Conservation (phyloP, 176 grass and related monocot genomes). For the Chrysopogon serrulatus region DNA sequence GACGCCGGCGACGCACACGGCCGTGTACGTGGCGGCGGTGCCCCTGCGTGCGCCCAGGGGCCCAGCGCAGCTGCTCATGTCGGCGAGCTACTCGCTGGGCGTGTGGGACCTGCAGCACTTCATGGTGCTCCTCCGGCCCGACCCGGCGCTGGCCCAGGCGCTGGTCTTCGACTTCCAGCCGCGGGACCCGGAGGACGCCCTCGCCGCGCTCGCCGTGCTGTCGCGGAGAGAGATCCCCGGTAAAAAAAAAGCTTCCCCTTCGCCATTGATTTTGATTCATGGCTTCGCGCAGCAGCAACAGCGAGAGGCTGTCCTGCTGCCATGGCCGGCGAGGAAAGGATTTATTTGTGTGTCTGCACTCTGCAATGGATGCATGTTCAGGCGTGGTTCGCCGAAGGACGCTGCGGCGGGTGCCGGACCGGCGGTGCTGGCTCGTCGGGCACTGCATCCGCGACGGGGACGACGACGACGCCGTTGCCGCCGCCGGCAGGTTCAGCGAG, state of each 20-base stretch:
- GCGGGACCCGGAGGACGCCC: constrained; percentile 60
- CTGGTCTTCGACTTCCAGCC: constrained; percentile 84
- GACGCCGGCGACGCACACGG: background rate
- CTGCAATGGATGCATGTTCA: constrained; percentile 2
- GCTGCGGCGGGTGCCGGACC: constrained; percentile 47
- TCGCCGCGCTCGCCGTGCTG: constrained; percentile 45
- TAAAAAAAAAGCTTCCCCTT: background rate
- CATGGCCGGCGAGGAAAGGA: background rate
- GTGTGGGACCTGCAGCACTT: constrained; percentile 76
- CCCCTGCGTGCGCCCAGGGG: constrained; percentile 60
- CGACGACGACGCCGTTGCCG: constrained; percentile 10
- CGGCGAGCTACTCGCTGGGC: constrained; percentile 46
- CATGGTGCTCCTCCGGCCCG: constrained; percentile 62
- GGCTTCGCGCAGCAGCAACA: too few species aligned
- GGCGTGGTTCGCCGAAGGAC: constrained; percentile 65
- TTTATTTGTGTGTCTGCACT: background rate
- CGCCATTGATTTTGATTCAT: background rate
- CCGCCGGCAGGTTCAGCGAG: constrained; percentile 67
- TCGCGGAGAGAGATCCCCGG: constrained; percentile 57
- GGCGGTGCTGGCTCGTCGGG: constrained; percentile 77
- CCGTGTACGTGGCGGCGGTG: constrained; percentile 72
- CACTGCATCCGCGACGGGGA: constrained; percentile 28
- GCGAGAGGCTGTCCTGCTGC: background rate
- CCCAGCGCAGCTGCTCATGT: constrained; percentile 55
- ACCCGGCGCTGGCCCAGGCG: constrained; percentile 35